A percentile compares a stretch with the other conserved stretches of the same genome.
Conservation (phyloP, 345 rosid species). For the Bruguiera gymnorhiza region DNA sequence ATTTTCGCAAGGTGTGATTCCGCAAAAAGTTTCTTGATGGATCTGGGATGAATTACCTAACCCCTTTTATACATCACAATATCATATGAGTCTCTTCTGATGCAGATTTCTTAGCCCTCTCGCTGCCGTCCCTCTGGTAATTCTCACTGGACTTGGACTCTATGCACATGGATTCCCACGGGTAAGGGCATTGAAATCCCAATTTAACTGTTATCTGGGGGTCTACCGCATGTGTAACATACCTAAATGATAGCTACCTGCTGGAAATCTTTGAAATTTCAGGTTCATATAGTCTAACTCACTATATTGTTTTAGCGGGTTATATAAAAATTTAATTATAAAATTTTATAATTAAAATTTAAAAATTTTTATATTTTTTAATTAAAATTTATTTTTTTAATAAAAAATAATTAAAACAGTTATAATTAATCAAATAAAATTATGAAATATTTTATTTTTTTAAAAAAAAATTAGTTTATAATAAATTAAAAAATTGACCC, state of each 20-base stretch:
- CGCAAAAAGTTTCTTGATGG: background rate
- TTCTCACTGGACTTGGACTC: constrained; percentile 84
- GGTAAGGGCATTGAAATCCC: constrained; percentile 35
- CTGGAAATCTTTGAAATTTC: background rate
- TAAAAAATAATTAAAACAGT: too few species aligned
- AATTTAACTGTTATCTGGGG: background rate
- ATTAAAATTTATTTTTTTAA: too few species aligned
- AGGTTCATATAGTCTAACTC: background rate
- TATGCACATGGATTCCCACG: constrained; percentile 66
- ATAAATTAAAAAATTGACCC: too few species aligned
- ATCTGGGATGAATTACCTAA: background rate
- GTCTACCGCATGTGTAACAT: too few species aligned
- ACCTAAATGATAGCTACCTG: background rate
- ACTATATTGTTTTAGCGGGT: too few species aligned
- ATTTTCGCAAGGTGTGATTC: constrained; percentile 52
- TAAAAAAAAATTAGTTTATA: too few species aligned
- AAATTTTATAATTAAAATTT: too few species aligned
- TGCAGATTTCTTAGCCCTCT: constrained; percentile 77
- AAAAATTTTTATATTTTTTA: too few species aligned
- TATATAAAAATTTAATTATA: too few species aligned
- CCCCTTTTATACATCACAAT: background rate
- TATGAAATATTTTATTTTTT: too few species aligned
- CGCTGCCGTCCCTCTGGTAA: constrained; percentile 74
- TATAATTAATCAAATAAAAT: too few species aligned
- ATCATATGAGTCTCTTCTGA: constrained; percentile 10